Evolutionary conservation across 1,139 yeast species (phyloP), one percentile per base, ranked within the genome.

Genomic region (Tardiomyces digboiensis): DNA sequence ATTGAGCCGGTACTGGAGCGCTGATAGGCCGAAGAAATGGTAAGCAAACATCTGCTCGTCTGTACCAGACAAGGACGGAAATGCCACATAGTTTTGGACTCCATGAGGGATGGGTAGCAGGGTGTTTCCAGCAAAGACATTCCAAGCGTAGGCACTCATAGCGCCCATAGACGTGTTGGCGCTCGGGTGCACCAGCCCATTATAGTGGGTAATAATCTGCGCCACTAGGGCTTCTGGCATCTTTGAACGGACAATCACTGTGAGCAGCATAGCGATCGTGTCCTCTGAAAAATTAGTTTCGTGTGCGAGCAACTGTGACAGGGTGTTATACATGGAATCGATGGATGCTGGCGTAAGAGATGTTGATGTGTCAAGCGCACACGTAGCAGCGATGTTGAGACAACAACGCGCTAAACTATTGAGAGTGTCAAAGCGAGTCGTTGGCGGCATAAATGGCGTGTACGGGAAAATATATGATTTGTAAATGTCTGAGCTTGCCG

Each of bases 361-460:
- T 5, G 14, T 13, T 16, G 33, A 13, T n/a, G 33, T 16, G 33
- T 26, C 33, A 16, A 26, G 33, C 8, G 33, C 33, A 16, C 33
- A 26, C 29, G 42, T 36, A 7, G 52, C 44, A 10, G 51, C 50
- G 8, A 50, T 38, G 33, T 47, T 48, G 41, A 50, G 41, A 37
- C 53, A 50, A 39, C 49, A 45, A n/a, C 50, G 46, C 10, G 51
- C 44, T 21, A 50, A 37, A 10, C 36, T 39, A 13, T 46, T 39
- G n/a, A 49, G 21, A 5, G 33, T 3, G 33, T 26, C 33, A n/a
- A 16, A 42, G 40, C 16, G 42, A 42, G 10, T 36, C 42, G 19
- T 44, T 42, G 39, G 19, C 39, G 44, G 47, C 33, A 51, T 38
- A 29, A 52, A 51, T 21, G 54, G 55, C 5, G 53, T 51, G 38